A percentile compares a stretch with the other conserved stretches of the same genome.
Evolutionary conservation across 2,329 filamentous ascomycete genomes (phyloP).

Genomic region (Pseudogymnoascus sp.): DNA sequence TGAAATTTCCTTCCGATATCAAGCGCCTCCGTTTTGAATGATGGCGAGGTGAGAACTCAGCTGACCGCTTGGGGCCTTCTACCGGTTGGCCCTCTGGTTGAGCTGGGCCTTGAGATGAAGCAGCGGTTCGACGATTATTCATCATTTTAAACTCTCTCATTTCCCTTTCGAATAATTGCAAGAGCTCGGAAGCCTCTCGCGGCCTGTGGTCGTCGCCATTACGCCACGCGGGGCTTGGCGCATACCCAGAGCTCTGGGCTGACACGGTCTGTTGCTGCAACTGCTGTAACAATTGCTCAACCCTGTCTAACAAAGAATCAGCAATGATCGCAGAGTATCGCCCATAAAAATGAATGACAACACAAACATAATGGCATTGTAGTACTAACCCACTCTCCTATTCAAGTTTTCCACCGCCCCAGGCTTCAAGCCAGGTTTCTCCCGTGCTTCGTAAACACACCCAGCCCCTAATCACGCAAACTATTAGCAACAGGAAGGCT

Average conservation of each 20-base stretch:
- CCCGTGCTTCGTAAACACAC: slow-evolving; percentile 31
- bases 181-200: not conserved
- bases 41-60: slow-evolving; percentile 2
- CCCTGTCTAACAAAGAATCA: slow-evolving; percentile 21
- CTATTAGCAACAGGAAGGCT: not conserved
- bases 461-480: slow-evolving; percentile 15
- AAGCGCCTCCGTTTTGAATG: slow-evolving; percentile 7
- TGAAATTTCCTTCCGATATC: not conserved
- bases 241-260: not conserved
- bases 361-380: not conserved
- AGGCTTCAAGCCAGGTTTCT: slow-evolving; percentile 35
- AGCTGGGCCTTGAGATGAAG: not conserved
- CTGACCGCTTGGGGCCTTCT: not conserved
- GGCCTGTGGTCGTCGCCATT: not conserved
- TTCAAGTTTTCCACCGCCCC: slow-evolving; percentile 35
- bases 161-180: not conserved
- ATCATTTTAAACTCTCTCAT: slow-evolving; percentile 4
- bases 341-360: not conserved
- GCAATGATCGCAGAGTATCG: slow-evolving; percentile 21
- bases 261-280: slow-evolving; percentile 11
- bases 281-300: slow-evolving; percentile 16
- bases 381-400: slow-evolving; percentile 28
- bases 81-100: not conserved
- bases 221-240: not conserved
- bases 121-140: not conserved